These are phyloP conservation scores for Tolypocladium guangdongense DNA, from an alignment of 2,329 filamentous ascomycete genomes.

Conservation along the genomic window DNA sequence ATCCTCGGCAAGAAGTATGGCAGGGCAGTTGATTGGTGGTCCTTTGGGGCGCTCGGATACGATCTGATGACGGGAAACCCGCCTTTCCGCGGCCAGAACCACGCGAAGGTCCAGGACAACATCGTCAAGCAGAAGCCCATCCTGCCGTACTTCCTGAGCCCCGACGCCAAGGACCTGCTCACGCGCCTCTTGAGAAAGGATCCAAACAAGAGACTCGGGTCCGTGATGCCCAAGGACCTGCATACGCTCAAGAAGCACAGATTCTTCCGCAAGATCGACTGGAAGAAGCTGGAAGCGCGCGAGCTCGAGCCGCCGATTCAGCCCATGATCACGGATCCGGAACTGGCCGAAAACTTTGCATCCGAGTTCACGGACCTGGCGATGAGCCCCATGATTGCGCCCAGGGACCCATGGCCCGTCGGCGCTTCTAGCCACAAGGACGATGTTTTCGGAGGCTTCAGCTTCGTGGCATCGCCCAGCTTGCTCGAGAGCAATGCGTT, in stretches of 20 bases:
- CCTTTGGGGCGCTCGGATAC: constrained; percentile 81
- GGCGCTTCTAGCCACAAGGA: constrained; percentile 29
- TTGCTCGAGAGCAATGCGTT: constrained; percentile 40
- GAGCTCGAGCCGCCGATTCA: constrained; percentile 83
- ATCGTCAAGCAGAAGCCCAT: constrained; percentile 87
- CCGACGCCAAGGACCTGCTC: constrained; percentile 89
- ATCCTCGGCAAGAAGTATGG: constrained; percentile 82
- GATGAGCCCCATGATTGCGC: constrained; percentile 58
- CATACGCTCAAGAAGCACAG: constrained; percentile 79
- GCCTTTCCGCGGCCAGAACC: constrained; percentile 82
- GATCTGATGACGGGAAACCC: constrained; percentile 88
- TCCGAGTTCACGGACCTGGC: constrained; percentile 82
- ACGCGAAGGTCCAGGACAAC: constrained; percentile 90
- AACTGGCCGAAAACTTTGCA: constrained; percentile 92
- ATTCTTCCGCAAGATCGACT: constrained; percentile 96
- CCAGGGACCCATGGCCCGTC: constrained; percentile 29
- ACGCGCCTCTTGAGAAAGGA: constrained; percentile 87
- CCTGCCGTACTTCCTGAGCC: constrained; percentile 80
- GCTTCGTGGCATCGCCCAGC: constrained; percentile 49
- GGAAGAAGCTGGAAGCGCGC: constrained; percentile 72
- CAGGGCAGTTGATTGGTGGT: constrained; percentile 98
- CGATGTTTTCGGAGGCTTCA: constrained; percentile 53
- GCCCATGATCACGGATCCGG: constrained; percentile 89
- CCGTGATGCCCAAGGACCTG: constrained; percentile 81
- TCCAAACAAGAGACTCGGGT: constrained; percentile 77